These are phyloP conservation scores for Lantana camara DNA, from an alignment of 257 asterid species.

Conservation along the genomic window DNA sequence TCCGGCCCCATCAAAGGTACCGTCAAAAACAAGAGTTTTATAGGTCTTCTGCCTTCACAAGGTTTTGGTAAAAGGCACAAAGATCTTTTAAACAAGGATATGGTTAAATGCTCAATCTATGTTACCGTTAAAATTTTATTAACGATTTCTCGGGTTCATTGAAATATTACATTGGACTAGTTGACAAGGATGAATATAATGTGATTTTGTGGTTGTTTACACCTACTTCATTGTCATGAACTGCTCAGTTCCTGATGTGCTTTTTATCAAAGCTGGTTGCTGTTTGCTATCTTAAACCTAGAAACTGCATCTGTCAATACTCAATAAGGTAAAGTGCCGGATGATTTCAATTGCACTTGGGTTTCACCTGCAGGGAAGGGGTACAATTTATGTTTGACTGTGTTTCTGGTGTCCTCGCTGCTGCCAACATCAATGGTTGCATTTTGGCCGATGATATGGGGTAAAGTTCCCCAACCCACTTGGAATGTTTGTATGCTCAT, in stretches of 20 bases:
- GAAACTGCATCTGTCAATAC: background rate
- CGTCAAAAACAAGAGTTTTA: constrained; percentile 9
- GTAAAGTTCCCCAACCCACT: constrained; percentile 46
- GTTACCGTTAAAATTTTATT: constrained; percentile 21
- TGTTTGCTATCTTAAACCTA: background rate
- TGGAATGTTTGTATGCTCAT: constrained; percentile 1
- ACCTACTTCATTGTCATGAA: constrained; percentile 22
- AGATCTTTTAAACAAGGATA: background rate
- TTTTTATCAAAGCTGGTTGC: constrained; percentile 19
- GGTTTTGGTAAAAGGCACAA: background rate
- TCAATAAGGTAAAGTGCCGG: background rate
- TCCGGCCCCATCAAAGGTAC: constrained; percentile 97
- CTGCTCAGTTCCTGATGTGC: constrained; percentile 10
- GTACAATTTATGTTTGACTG: constrained; percentile 99
- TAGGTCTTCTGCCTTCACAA: constrained; percentile 17
- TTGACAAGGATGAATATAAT: constrained; percentile 15
- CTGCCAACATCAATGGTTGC: constrained; percentile 87
- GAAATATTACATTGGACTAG: constrained; percentile 16
- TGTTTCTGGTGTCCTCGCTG: constrained; percentile 74
- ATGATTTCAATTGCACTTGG: constrained; percentile 25
- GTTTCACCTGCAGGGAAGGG: constrained; percentile 84
- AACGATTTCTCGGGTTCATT: background rate
- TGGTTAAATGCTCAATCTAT: constrained; percentile 13
- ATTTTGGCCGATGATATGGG: constrained; percentile 99
- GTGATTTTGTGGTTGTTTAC: background rate